A percentile compares a stretch with the other conserved stretches of the same genome.
These are phyloP conservation scores for Herpotrichia juniperi DNA, from an alignment of 2,329 filamentous ascomycete genomes.

Conservation along the genomic window DNA sequence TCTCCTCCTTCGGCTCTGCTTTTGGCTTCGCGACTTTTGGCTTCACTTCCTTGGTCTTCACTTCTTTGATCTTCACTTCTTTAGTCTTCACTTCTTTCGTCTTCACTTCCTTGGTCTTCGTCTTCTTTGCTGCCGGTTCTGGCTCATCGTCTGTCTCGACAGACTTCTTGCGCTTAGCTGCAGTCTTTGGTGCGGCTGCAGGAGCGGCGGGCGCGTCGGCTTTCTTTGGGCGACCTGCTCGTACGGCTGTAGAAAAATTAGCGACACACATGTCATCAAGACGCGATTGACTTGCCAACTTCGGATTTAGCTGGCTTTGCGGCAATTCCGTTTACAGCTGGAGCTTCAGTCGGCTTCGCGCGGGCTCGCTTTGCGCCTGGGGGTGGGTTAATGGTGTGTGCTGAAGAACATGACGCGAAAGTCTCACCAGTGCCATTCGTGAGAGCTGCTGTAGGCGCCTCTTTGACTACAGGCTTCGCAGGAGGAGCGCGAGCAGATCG, in stretches of 20 bases:
- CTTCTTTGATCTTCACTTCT: too few species aligned
- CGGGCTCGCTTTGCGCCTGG: conserved; percentile 27
- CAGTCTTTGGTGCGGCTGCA: conserved; percentile 14
- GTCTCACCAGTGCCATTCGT: conserved; percentile 18
- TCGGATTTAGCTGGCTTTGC: background rate
- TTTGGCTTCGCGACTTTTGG: conserved; percentile 12
- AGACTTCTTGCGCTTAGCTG: conserved; percentile 39
- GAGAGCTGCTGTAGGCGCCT: conserved; percentile 16
- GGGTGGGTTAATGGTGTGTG: conserved; percentile 14
- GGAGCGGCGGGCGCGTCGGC: conserved; percentile 21
- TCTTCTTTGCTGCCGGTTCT: conserved; percentile 24
- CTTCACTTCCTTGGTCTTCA: conserved; percentile 6
- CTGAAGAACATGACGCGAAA: conserved; percentile 12
- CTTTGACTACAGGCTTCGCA: conserved; percentile 25
- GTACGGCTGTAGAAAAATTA: background rate
- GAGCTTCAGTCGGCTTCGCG: conserved; percentile 10
- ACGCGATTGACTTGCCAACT: conserved; percentile 3
- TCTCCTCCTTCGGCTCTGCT: conserved; percentile 20
- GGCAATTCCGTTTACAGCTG: conserved; percentile 2
- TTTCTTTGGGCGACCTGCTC: conserved; percentile 15
- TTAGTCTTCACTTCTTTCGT: conserved; percentile 19
- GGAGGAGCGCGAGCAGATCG: conserved; percentile 32
- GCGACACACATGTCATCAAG: background rate
- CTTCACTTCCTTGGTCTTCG: conserved; percentile 26
- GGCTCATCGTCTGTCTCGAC: conserved; percentile 25